These are phyloP conservation scores for Begonia loranthoides DNA, from an alignment of 306 rosid species.

Conservation along the genomic window DNA sequence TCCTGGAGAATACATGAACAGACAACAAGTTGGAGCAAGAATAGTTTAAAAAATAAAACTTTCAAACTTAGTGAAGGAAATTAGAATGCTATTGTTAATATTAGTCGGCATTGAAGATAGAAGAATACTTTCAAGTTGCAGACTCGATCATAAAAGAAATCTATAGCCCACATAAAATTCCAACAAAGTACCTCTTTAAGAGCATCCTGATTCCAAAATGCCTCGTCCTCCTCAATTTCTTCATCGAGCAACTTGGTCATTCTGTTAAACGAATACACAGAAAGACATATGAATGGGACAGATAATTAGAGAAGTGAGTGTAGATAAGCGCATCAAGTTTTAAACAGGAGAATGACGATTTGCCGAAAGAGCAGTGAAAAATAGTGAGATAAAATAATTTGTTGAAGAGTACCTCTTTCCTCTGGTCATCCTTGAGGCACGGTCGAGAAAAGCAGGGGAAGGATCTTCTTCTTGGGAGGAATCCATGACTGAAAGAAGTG, in stretches of 20 bases:
- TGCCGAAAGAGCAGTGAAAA: not conserved
- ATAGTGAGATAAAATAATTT: not conserved
- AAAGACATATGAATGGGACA: not conserved
- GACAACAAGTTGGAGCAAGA: not conserved
- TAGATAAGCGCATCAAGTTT: not conserved
- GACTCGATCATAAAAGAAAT: too few species aligned
- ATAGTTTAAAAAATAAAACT: not conserved
- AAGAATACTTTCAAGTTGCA: too few species aligned
- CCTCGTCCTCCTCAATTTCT: slow-evolving; percentile 61
- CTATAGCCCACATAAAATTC: too few species aligned
- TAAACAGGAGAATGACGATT: not conserved
- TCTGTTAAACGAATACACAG: slow-evolving; percentile 12
- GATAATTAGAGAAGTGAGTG: not conserved
- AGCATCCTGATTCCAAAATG: slow-evolving; percentile 91
- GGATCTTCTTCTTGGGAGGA: slow-evolving; percentile 16
- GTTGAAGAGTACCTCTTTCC: slow-evolving; percentile 38
- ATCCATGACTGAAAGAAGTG: slow-evolving; percentile 18
- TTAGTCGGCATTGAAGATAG: too few species aligned
- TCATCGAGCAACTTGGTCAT: slow-evolving; percentile 64
- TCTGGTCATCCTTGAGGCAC: slow-evolving; percentile 56
- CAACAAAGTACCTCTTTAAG: slow-evolving; percentile 45
- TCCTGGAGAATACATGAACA: slow-evolving; percentile 28
- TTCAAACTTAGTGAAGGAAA: not conserved
- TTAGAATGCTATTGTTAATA: too few species aligned
- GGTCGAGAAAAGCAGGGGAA: slow-evolving; percentile 28